A percentile compares a stretch with the other conserved stretches of the same genome.
Conservation (phyloP, 805 yeast species). For the Lachancea cidri region DNA sequence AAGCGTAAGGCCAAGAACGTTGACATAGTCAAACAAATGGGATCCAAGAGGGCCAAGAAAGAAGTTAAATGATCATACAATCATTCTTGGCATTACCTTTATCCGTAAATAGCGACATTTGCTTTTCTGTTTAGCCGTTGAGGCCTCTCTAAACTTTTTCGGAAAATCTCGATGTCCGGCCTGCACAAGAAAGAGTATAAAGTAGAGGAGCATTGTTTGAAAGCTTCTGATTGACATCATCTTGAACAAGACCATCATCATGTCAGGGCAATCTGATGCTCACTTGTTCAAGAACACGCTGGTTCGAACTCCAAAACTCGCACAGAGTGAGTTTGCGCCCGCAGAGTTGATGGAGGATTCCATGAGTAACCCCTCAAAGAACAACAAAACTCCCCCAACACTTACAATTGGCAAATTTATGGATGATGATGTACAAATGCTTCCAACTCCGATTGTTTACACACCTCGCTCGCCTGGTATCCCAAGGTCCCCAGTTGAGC, state of each 20-base stretch:
- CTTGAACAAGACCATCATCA: not conserved
- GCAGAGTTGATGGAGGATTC: conserved; percentile 1
- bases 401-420: conserved; percentile 21
- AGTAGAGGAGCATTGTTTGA: too few relatives aligned
- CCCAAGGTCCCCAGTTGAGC: conserved; percentile 15
- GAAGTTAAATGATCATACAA: not conserved
- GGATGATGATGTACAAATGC: conserved; percentile 17
- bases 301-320: conserved; percentile 17
- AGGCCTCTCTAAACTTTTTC: too few relatives aligned
- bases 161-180: too few relatives aligned
- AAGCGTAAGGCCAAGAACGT: conserved; percentile 14
- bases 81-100: too few relatives aligned
- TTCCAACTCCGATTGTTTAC: conserved; percentile 32
- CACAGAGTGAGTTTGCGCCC: conserved; percentile 18
- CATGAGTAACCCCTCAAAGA: not conserved
- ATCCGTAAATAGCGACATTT: too few relatives aligned
- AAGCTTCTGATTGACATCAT: not conserved
- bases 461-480: conserved; percentile 20
- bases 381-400: conserved; percentile 19
- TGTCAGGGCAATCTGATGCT: not conserved
- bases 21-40: conserved; percentile 20
- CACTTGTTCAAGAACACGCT: not conserved
- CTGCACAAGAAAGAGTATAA: too few relatives aligned
- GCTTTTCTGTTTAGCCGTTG: too few relatives aligned
- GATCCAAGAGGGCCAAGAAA: conserved; percentile 13